Base-by-base conservation (phyloP, 306 rosid genomes). In the Crotalaria pallida region DNA sequence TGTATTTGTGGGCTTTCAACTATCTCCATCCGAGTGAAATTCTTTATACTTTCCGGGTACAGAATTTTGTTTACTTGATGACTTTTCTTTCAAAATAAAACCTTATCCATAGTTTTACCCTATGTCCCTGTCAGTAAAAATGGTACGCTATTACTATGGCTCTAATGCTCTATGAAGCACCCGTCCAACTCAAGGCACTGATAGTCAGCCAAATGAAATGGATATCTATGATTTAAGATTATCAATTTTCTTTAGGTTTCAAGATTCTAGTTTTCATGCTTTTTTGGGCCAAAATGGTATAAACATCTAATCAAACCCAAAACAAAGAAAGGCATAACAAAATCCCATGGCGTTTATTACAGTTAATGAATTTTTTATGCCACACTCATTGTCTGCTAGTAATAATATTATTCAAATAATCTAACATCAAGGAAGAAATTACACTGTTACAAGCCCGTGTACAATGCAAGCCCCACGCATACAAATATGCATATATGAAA, bases 341-440 rank as follows among this genome's bases (percentile, higher is more conserved):
- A 61, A 17, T 1, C 27, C 16, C 24, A 59, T 49, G 49, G 18
- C 16, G 7, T 67, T 59, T 23, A 38, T 34, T 48, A 38, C 64
- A 23, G 67, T 18, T 18, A 67, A 59, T 50, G 71, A 41, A 15
- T 41, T 45, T 7, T 38, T 51, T 19, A 48, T 21, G 16, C n/a
- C 41, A 31, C 27, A 36, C 52, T 13, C 51, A 31, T 66, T 27
- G 23, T 59, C 55, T 43, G n/a, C n/a, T n/a, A n/a, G n/a, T n/a
- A n/a, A n/a, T n/a, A 67, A 61, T 29, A 67, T 58, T 62, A 33
- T 61, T 61, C 6, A 68, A 58, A 74, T 52, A 47, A 49, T 27
- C 53, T 72, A 64, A 64, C 66, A 64, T 13, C 17, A 63, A 47
- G 72, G 59, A 69, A 38, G 74, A 75, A 56, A 56, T 18, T 21